Conservation (phyloP, 768 basidiomycete genomes). For the Panellus pusillus region DNA sequence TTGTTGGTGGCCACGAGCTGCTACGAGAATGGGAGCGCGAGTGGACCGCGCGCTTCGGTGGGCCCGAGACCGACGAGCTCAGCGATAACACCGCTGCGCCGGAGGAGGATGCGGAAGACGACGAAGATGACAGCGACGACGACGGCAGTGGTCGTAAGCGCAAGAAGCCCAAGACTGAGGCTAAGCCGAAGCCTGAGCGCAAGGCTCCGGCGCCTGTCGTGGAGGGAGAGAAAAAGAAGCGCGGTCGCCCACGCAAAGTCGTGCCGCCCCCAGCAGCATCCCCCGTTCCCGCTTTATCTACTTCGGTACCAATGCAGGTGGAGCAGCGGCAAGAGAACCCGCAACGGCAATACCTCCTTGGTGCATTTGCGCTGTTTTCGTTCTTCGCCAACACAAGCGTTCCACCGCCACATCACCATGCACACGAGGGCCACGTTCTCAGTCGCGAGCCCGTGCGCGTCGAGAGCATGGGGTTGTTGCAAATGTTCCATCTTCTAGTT, state of each 20-base stretch:
- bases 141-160: slow-evolving; percentile 50
- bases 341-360: slow-evolving; percentile 71
- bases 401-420: slow-evolving; percentile 38
- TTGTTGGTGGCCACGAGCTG: slow-evolving; percentile 73
- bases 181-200: slow-evolving; percentile 48
- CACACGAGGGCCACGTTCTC: slow-evolving; percentile 62
- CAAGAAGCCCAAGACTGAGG: slow-evolving; percentile 61
- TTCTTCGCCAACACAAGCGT: slow-evolving; percentile 79
- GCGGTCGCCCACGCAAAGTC: slow-evolving; percentile 79
- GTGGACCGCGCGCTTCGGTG: slow-evolving; percentile 74
- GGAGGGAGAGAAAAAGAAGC: slow-evolving; percentile 72
- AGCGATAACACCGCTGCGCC: slow-evolving; percentile 53
- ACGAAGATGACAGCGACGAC: slow-evolving; percentile 55
- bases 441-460: slow-evolving; percentile 30
- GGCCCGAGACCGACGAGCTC: slow-evolving; percentile 70
- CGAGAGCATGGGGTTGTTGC: slow-evolving; percentile 49
- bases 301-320: slow-evolving; percentile 19
- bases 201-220: slow-evolving; percentile 30
- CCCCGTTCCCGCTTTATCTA: slow-evolving; percentile 26
- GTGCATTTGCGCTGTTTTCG: slow-evolving; percentile 81
- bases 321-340: slow-evolving; percentile 29
- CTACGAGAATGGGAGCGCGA: slow-evolving; percentile 75
- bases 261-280: slow-evolving; percentile 45
- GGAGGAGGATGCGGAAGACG: slow-evolving; percentile 58
- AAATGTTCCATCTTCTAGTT: slow-evolving; percentile 64